phyloP scores from a whole-genome alignment of 805 yeast species.

The Metschnikowia anglica region DNA sequence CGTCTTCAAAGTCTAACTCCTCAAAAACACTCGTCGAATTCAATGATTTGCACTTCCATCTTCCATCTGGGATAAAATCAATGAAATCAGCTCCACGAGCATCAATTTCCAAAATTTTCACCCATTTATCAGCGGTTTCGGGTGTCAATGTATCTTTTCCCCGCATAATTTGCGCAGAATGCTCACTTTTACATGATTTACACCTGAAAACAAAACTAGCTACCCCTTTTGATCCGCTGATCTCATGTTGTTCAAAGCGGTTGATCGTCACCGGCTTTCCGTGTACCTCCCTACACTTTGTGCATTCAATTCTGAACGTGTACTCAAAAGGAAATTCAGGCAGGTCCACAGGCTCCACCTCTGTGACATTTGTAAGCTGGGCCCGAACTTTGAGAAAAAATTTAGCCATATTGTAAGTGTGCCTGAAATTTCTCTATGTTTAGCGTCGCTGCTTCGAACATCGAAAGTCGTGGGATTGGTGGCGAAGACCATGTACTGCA shows the following conservation, averaged over 20 bases:
- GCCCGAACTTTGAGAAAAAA: constrained; percentile 42
- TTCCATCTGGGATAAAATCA: constrained; percentile 67
- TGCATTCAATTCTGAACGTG: constrained; percentile 71
- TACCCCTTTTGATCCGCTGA: constrained; percentile 73
- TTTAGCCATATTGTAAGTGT: constrained; percentile 32
- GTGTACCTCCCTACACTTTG: constrained; percentile 76
- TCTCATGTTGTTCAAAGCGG: constrained; percentile 60
- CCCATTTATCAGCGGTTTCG: constrained; percentile 46
- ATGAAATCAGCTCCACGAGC: constrained; percentile 79
- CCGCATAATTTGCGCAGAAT: constrained; percentile 35
- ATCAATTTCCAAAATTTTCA: constrained; percentile 65
- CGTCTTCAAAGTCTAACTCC: constrained; percentile 71
- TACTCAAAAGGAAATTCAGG: constrained; percentile 66
- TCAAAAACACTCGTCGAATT: constrained; percentile 51
- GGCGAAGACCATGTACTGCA: no score
- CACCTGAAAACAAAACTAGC: constrained; percentile 83
- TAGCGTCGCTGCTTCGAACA: background rate
- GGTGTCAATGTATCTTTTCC: constrained; percentile 32
- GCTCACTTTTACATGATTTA: constrained; percentile 54
- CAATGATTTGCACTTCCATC: constrained; percentile 54
- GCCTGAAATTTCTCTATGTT: background rate
- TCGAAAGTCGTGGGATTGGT: no score
- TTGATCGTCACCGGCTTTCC: constrained; percentile 69
- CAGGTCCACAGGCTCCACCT: constrained; percentile 59
- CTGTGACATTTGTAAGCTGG: constrained; percentile 54